Percentiles rank a stretch among this genome's conserved stretches.
Evolutionary conservation across 2,329 filamentous ascomycete genomes (phyloP).

Genomic region (Elsinoe arachidis): DNA sequence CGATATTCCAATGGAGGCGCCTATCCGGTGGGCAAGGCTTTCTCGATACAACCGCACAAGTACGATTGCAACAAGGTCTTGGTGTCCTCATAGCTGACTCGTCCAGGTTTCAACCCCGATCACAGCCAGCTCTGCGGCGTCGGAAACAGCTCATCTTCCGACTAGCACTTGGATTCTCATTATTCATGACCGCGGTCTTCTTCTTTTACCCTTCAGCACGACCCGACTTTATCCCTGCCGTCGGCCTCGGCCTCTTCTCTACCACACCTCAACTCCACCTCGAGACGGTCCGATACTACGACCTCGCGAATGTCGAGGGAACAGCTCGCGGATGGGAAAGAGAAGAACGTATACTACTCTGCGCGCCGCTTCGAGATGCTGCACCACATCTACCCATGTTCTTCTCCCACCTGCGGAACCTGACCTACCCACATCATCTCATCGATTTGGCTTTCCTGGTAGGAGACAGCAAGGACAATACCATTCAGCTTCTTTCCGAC

Average conservation of each 20-base stretch:
- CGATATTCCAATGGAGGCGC: conserved; percentile 18
- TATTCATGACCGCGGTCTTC: conserved; percentile 55
- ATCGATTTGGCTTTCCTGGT: conserved; percentile 96
- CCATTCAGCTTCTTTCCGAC: conserved; percentile 64
- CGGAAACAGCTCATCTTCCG: conserved; percentile 65
- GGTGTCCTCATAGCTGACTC: not conserved
- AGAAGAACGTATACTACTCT: conserved; percentile 89
- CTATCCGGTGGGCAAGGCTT: conserved; percentile 17
- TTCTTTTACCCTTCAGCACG: conserved; percentile 68
- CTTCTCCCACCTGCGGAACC: conserved; percentile 92
- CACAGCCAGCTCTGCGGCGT: conserved; percentile 63
- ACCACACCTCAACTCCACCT: conserved; percentile 59
- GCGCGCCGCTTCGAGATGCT: conserved; percentile 88
- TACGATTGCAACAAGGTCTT: not conserved
- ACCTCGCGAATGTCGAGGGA: conserved; percentile 82
- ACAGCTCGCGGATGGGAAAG: conserved; percentile 91
- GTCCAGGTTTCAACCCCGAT: conserved; percentile 75
- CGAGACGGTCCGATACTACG: conserved; percentile 95
- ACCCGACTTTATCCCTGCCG: conserved; percentile 50
- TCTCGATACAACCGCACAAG: conserved; percentile 19
- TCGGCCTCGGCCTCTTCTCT: conserved; percentile 63
- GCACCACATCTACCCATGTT: conserved; percentile 92
- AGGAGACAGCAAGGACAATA: conserved; percentile 92
- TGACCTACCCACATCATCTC: conserved; percentile 93
- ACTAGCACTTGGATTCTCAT: conserved; percentile 48